These are phyloP conservation scores for Jamesozyma rosinii DNA, from an alignment of 805 yeast genomes.

Conservation along the genomic window DNA sequence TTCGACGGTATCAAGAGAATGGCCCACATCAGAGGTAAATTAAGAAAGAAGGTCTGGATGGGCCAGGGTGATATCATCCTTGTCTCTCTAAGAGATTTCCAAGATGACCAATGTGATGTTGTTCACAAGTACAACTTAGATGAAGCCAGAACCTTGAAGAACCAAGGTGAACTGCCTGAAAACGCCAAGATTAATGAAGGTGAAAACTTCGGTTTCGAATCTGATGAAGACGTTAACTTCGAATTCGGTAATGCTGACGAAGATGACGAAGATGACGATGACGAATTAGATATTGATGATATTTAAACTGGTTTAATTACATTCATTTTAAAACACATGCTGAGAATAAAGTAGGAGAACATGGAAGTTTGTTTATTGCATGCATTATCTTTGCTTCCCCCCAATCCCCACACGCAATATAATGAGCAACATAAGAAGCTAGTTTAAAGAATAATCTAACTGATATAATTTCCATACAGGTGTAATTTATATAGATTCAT, in stretches of 20 bases:
- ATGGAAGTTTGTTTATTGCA: background rate
- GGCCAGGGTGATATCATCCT: conserved; percentile 95
- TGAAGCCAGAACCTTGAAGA: conserved; percentile 94
- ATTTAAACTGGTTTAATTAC: conserved; percentile 40
- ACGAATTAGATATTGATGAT: conserved; percentile 84
- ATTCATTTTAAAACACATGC: background rate
- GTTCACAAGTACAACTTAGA: conserved; percentile 94
- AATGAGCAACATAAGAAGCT: background rate
- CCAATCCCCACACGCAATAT: background rate
- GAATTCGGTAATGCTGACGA: conserved; percentile 93
- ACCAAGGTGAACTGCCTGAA: conserved; percentile 95
- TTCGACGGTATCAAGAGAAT: conserved; percentile 89
- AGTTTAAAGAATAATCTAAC: background rate
- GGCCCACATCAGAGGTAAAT: conserved; percentile 97
- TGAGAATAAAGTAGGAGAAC: background rate
- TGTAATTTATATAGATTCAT: background rate
- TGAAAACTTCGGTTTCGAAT: conserved; percentile 92
- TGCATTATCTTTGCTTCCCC: background rate
- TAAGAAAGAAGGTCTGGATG: conserved; percentile 99
- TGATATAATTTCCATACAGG: background rate
- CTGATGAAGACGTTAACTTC: conserved; percentile 94
- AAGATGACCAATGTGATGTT: conserved; percentile 96
- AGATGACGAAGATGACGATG: conserved; percentile 59
- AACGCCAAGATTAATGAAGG: conserved; percentile 95
- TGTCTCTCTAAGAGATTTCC: conserved; percentile 95